Conservation (phyloP, 2,329 filamentous ascomycete genomes). For the Fusarium acutatum region DNA sequence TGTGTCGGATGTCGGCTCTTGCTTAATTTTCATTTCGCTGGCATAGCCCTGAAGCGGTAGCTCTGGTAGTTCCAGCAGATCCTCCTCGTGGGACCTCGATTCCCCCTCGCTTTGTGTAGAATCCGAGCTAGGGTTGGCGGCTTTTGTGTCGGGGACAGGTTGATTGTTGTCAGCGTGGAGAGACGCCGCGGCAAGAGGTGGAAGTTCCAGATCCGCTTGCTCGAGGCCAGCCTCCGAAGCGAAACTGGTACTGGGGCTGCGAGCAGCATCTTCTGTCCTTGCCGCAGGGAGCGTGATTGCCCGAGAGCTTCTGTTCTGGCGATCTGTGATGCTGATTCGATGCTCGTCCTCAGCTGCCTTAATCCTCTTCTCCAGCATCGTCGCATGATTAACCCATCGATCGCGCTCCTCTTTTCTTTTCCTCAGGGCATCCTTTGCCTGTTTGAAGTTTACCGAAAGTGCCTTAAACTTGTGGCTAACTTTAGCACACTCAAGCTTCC, state of each 20-base stretch:
- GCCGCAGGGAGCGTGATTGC: conserved; percentile 6
- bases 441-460: conserved; percentile 53
- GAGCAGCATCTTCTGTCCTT: conserved; percentile 8
- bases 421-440: conserved; percentile 49
- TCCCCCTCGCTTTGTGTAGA: conserved; percentile 44
- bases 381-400: conserved; percentile 57
- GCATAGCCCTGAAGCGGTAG: conserved; percentile 17
- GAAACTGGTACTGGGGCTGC: conserved; percentile 32
- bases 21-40: conserved; percentile 49
- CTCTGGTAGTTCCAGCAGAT: conserved; percentile 40
- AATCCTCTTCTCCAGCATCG: conserved; percentile 54
- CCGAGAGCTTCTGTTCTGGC: conserved; percentile 14
- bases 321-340: conserved; percentile 44
- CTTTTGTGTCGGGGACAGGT: background rate
- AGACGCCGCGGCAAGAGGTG: conserved; percentile 38
- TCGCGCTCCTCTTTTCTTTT: conserved; percentile 54
- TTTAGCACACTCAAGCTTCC: conserved; percentile 47
- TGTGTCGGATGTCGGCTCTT: conserved; percentile 63
- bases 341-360: conserved; percentile 52
- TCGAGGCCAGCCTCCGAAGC: conserved; percentile 37
- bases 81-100: conserved; percentile 29
- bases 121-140: conserved; percentile 34
- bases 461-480: conserved; percentile 53
- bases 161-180: conserved; percentile 7
- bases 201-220: conserved; percentile 41